Conservation (phyloP, 148 eudicot species). For the Cornus suecica region DNA sequence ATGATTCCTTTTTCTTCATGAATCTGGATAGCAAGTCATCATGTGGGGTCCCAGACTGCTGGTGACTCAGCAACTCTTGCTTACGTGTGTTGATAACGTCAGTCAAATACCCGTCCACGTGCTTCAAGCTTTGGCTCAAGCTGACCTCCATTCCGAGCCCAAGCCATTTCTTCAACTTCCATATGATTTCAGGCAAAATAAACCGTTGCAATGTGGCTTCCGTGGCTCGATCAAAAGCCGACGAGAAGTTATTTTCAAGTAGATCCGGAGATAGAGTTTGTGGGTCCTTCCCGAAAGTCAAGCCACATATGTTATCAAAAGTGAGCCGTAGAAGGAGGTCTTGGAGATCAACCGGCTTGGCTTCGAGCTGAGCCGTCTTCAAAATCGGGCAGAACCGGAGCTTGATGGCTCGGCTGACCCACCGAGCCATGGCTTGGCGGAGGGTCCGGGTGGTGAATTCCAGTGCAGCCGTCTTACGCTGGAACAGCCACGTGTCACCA, state of each 20-base stretch:
- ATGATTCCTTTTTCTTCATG: conserved; percentile 86
- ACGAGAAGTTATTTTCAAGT: conserved; percentile 62
- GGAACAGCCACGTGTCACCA: conserved; percentile 96
- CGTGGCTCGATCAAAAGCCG: conserved; percentile 79
- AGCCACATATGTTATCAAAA: conserved; percentile 88
- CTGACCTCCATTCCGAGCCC: conserved; percentile 68
- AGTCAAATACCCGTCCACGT: conserved; percentile 68
- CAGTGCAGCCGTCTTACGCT: conserved; percentile 91
- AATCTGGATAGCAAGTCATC: conserved; percentile 75
- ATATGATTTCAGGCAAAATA: conserved; percentile 70
- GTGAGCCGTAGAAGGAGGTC: conserved; percentile 83
- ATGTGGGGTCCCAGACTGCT: conserved; percentile 34
- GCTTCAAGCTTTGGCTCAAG: conserved; percentile 50
- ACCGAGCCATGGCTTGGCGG: conserved; percentile 89
- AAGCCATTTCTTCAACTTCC: conserved; percentile 72
- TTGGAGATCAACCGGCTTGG: conserved; percentile 65
- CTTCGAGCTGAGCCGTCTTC: conserved; percentile 55
- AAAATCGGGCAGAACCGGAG: conserved; percentile 61
- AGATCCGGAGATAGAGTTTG: conserved; percentile 63
- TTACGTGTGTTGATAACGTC: conserved; percentile 67
- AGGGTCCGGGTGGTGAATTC: conserved; percentile 89
- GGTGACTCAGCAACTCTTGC: conserved; percentile 43
- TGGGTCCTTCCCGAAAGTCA: conserved; percentile 86
- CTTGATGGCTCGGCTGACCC: conserved; percentile 87
- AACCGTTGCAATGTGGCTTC: conserved; percentile 83